These are phyloP conservation scores for Hymenoscyphus linearis DNA, from an alignment of 2,329 filamentous ascomycete species.

Conservation along the genomic window DNA sequence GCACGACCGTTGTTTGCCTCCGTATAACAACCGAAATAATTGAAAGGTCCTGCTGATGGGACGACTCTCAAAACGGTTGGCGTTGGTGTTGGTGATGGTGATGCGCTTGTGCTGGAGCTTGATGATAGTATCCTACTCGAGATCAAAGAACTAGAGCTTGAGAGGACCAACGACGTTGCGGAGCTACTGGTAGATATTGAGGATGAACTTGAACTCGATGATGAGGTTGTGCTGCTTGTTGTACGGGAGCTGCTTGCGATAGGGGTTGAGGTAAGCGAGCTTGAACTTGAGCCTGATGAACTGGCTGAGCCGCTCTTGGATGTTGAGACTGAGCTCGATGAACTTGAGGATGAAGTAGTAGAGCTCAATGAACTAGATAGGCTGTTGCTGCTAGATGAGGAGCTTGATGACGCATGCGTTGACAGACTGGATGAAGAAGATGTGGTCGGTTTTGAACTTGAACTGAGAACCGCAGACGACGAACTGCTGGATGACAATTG, in stretches of 20 bases:
- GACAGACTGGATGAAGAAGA: not conserved
- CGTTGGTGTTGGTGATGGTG: constrained; percentile 7
- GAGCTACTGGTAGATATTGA: not conserved
- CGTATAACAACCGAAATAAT: constrained; percentile 8
- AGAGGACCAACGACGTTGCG: not conserved
- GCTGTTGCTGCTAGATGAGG: not conserved
- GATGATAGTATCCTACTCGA: not conserved
- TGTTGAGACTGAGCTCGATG: not conserved
- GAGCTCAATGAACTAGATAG: not conserved
- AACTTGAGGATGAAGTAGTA: not conserved
- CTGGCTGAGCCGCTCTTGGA: not conserved
- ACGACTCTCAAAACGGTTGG: constrained; percentile 10
- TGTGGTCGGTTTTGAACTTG: not conserved
- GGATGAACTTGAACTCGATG: not conserved
- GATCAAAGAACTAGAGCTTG: not conserved
- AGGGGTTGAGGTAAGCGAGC: no score
- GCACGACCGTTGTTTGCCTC: constrained; percentile 9
- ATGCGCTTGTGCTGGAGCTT: not conserved
- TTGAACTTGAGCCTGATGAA: not conserved
- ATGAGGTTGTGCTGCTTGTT: no score
- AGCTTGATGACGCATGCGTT: not conserved
- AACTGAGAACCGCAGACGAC: not conserved
- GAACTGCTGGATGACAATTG: not conserved
- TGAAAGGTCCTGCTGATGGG: constrained; percentile 8
- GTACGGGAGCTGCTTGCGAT: no score